A percentile compares a stretch with the other conserved stretches of the same genome.
These are phyloP conservation scores for Telfairia occidentalis DNA, from an alignment of 331 rosid species.

Conservation along the genomic window DNA sequence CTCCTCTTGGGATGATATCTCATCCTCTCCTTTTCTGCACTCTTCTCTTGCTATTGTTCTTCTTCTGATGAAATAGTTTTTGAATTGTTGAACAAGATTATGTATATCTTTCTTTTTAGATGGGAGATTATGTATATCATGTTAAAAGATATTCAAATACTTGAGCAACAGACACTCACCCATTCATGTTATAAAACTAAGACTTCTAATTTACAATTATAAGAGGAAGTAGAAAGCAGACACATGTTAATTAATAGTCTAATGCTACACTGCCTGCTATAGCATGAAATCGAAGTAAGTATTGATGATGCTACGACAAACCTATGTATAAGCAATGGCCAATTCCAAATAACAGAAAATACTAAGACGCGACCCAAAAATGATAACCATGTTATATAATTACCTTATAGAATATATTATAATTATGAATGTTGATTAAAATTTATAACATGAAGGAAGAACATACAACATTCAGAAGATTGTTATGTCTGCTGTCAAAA, in stretches of 20 bases:
- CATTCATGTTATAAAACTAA: not conserved
- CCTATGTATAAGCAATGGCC: not conserved
- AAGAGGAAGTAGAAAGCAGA: not conserved
- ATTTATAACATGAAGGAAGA: slow-evolving; percentile 17
- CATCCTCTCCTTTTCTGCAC: not conserved
- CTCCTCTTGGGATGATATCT: not conserved
- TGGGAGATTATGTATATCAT: not conserved
- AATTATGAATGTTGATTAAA: not conserved
- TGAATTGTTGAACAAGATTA: not conserved
- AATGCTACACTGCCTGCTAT: not conserved
- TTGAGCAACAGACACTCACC: not conserved
- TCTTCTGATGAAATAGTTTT: not conserved
- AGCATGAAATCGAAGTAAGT: not conserved
- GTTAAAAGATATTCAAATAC: not conserved
- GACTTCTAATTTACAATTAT: not conserved
- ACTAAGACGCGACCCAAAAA: not conserved
- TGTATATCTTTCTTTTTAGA: too few relatives aligned
- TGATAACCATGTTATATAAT: not conserved
- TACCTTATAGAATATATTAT: not conserved
- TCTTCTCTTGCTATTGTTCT: not conserved
- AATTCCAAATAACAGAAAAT: not conserved
- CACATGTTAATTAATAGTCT: not conserved
- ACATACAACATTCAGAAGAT: slow-evolving; percentile 84
- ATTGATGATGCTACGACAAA: not conserved
- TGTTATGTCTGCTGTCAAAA: slow-evolving; percentile 76